These are phyloP conservation scores for Hypoxylon sp. DNA, from an alignment of 2,329 filamentous ascomycete species.

Conservation along the genomic window DNA sequence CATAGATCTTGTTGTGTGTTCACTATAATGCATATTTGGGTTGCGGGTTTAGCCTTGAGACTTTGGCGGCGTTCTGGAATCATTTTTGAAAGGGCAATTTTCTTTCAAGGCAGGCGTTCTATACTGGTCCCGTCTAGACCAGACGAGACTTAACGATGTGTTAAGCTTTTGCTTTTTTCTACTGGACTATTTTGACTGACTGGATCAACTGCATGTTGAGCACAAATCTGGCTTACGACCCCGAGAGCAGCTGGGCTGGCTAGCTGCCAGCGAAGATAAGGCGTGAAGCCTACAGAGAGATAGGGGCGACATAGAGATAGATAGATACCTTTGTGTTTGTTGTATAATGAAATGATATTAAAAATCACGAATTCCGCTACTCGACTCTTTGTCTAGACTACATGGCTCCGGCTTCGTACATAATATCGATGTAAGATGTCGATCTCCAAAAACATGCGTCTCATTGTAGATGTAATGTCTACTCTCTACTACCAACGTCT, in stretches of 20 bases:
- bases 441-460: background rate
- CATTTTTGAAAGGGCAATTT: conserved; percentile 10
- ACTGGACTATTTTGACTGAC: conserved; percentile 13
- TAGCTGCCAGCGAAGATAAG: conserved; percentile 5
- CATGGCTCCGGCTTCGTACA: background rate
- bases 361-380: conserved; percentile 5
- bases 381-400: background rate
- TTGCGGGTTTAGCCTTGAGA: conserved; percentile 25
- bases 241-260: conserved; percentile 28
- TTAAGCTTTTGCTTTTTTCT: conserved; percentile 12
- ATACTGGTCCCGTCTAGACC: conserved; percentile 15
- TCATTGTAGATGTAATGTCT: background rate
- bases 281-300: conserved; percentile 4
- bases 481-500: background rate
- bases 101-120: conserved; percentile 33
- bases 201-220: conserved; percentile 24
- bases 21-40: conserved; percentile 35
- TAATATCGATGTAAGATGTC: background rate
- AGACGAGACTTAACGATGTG: conserved; percentile 37
- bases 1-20: conserved; percentile 22
- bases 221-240: conserved; percentile 26
- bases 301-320: conserved; percentile 27
- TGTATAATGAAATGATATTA: conserved; percentile 34
- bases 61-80: conserved; percentile 39
- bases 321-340: conserved; percentile 36